Percentiles rank a stretch among this genome's conserved stretches.
Evolutionary conservation across 768 basidiomycete genomes (phyloP).

Genomic region (Dioszegia crocea): DNA sequence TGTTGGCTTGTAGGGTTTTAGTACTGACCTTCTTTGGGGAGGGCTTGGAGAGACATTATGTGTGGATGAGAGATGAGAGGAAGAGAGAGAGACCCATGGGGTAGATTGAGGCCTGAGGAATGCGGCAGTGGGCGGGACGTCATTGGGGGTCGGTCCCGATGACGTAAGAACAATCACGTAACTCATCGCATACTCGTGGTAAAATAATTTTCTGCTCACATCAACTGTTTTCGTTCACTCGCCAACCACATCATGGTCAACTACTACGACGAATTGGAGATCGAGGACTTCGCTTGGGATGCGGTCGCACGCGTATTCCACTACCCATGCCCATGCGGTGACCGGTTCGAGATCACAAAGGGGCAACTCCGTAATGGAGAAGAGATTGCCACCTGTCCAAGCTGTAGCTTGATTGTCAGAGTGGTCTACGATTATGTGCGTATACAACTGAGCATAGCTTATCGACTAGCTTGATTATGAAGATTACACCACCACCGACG

Average conservation of each 20-base stretch:
- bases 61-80: not conserved
- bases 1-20: not conserved
- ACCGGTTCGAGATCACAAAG: slow-evolving; percentile 91
- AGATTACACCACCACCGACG: slow-evolving; percentile 34
- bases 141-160: not conserved
- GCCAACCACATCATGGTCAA: slow-evolving; percentile 32
- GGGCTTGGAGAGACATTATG: not conserved
- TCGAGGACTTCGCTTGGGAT: slow-evolving; percentile 94
- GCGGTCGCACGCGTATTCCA: slow-evolving; percentile 74
- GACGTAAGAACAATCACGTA: too few relatives aligned
- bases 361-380: slow-evolving; percentile 80
- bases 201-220: too few relatives aligned
- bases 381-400: slow-evolving; percentile 92
- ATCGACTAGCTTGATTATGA: slow-evolving; percentile 24
- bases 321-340: slow-evolving; percentile 96
- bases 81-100: not conserved
- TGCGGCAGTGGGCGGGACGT: not conserved
- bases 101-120: not conserved
- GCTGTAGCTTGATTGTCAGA: slow-evolving; percentile 86
- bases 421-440: slow-evolving; percentile 92
- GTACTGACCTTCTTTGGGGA: not conserved
- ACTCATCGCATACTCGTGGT: too few relatives aligned
- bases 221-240: too few relatives aligned
- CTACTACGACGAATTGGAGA: slow-evolving; percentile 89
- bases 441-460: not conserved